These are phyloP conservation scores for Huntiella abstrusa DNA, from an alignment of 2,329 filamentous ascomycete species.

Conservation along the genomic window DNA sequence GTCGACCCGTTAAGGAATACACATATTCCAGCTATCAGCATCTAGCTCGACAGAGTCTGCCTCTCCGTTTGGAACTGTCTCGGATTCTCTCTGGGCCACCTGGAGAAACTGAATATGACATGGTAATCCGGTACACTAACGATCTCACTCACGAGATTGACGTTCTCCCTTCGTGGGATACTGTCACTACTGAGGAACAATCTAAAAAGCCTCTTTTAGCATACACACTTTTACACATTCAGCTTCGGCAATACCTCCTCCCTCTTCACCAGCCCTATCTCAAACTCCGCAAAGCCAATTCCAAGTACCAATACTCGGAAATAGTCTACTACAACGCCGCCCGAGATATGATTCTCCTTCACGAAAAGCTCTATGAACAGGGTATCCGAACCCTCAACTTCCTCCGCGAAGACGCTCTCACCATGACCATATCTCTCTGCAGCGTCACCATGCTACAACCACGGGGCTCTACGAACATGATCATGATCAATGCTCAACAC, in stretches of 20 bases:
- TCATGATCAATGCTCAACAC: conserved; percentile 42
- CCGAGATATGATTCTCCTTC: conserved; percentile 40
- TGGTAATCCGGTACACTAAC: conserved; percentile 41
- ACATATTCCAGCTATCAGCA: conserved; percentile 41
- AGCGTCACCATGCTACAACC: conserved; percentile 43
- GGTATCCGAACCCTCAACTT: conserved; percentile 41
- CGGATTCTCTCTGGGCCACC: conserved; percentile 34
- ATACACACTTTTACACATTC: conserved; percentile 40
- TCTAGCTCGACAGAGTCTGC: conserved; percentile 35
- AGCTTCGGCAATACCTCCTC: conserved; percentile 42
- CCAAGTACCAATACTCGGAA: conserved; percentile 43
- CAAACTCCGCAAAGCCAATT: conserved; percentile 38
- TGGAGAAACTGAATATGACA: conserved; percentile 39
- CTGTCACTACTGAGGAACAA: conserved; percentile 14
- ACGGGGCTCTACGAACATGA: conserved; percentile 38
- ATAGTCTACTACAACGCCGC: conserved; percentile 45
- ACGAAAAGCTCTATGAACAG: conserved; percentile 40
- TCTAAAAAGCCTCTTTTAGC: conserved; percentile 38
- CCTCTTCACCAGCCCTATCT: conserved; percentile 42
- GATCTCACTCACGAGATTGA: conserved; percentile 43
- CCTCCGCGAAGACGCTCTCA: conserved; percentile 39
- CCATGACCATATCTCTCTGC: conserved; percentile 40
- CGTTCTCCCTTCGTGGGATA: conserved; percentile 37
- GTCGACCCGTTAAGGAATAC: conserved; percentile 32
- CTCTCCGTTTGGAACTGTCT: conserved; percentile 37